Percentiles rank a stretch among this genome's conserved stretches.
These are phyloP conservation scores for Lobulomyces angularis DNA, from an alignment of 192 early-diverging fungal species.

Conservation along the genomic window DNA sequence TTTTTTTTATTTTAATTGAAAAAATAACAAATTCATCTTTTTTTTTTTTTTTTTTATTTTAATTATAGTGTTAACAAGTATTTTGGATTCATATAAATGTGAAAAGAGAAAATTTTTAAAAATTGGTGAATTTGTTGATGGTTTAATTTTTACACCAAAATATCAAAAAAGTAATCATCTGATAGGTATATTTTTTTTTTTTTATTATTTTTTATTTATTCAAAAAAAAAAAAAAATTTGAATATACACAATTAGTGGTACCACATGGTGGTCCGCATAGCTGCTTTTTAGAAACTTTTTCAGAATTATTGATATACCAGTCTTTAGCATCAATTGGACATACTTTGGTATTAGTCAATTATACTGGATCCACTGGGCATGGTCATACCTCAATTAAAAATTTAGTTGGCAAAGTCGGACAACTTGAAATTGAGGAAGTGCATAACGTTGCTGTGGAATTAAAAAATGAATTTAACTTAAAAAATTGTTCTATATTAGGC, in stretches of 20 bases:
- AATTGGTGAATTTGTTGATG: conserved; percentile 20
- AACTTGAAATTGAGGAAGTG: conserved; percentile 53
- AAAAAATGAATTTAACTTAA: conserved; percentile 25
- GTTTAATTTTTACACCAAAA: conserved; percentile 10
- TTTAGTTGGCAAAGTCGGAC: conserved; percentile 54
- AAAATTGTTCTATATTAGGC: conserved; percentile 46
- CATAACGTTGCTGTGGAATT: conserved; percentile 30
- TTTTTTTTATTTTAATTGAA: conserved; percentile 8
- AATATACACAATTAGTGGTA: conserved; percentile 45
- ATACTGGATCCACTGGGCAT: conserved; percentile 65
- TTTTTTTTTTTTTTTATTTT: no score
- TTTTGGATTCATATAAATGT: conserved; percentile 21
- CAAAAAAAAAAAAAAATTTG: not conserved
- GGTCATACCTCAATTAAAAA: conserved; percentile 54
- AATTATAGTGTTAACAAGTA: not conserved
- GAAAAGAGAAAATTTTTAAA: conserved; percentile 2
- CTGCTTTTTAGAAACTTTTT: conserved; percentile 38
- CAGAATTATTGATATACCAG: conserved; percentile 17
- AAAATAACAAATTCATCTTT: no score
- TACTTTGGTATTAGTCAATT: conserved; percentile 53
- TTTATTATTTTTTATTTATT: conserved; percentile 10
- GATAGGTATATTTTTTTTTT: conserved; percentile 5
- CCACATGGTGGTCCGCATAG: conserved; percentile 75
- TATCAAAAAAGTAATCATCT: conserved; percentile 10
- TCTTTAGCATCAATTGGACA: conserved; percentile 49